A percentile compares a stretch with the other conserved stretches of the same genome.
phyloP scores from a whole-genome alignment of 2,329 filamentous ascomycete genomes.

The Aureobasidium melanogenum region DNA sequence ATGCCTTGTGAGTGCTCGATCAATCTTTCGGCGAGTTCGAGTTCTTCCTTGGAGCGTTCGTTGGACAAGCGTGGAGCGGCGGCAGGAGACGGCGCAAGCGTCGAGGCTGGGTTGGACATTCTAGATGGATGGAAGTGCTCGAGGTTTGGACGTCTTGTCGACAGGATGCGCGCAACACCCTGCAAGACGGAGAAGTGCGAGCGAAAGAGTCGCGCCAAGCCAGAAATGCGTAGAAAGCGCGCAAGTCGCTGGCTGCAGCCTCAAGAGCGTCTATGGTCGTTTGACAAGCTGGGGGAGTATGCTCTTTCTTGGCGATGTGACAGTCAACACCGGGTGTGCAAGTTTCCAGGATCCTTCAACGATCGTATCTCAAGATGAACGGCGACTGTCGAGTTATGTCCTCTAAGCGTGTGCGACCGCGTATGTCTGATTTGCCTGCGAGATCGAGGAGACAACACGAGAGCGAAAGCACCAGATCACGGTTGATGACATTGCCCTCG shows the following conservation, averaged over 20 bases:
- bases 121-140: background rate
- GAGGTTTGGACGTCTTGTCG: background rate
- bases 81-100: background rate
- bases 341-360: background rate
- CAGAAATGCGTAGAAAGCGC: background rate
- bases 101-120: constrained; percentile 3
- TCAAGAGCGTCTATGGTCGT: background rate
- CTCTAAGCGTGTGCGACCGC: background rate
- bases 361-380: background rate
- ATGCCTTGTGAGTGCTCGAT: constrained; percentile 36
- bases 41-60: constrained; percentile 40
- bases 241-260: constrained; percentile 5
- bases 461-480: background rate
- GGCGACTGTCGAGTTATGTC: background rate
- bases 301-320: background rate
- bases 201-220: background rate
- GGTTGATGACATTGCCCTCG: background rate
- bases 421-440: background rate
- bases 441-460: background rate
- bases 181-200: background rate
- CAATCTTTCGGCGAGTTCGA: constrained; percentile 41
- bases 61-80: constrained; percentile 22
- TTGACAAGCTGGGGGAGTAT: background rate
- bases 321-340: background rate
- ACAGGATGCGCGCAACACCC: background rate